Base-by-base conservation (phyloP, 169 alveolate genomes). In the Plasmodium relictum region DNA sequence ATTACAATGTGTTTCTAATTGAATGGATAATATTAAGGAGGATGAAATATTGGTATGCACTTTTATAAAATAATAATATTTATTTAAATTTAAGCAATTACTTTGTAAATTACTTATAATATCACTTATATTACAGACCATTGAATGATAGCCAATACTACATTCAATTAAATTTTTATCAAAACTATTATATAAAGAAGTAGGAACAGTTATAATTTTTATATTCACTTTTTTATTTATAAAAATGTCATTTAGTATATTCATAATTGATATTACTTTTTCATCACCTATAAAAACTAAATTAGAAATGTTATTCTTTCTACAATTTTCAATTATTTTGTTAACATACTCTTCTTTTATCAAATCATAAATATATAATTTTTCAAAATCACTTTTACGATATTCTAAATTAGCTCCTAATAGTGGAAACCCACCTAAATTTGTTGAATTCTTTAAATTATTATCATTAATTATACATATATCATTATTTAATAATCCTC, bases 271-370 rank as follows among this genome's bases (percentile, higher is more conserved):
- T 44, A 74, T 41, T 9, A 74, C 88, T 22, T 74, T 61, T 74
- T 74, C 88, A 74, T 74, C 88, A 41, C 88, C 88, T 3, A 74
- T 74, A 9, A 74, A 74, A 10, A 74, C 88, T 61, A 74, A 74
- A 48, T 74, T 42, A 0, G 26, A 59, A 0, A 74, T 74, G n/a
- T 16, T 61, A 26, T 74, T 74, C 6, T 74, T 22, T 61, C 37
- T 45, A 44, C 88, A 74, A 16, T 22, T 61, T n/a, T 20, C 24
- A 4, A 74, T 37, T 41, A 74, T 74, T 44, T 74, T 50, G 3
- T 42, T 3, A 4, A 61, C 44, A 10, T 44, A 9, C 10, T 74
- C 42, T 37, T 61, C 73, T n/a, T 74, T 37, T 16, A 61, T 14
- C 3, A 74, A 48, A 65, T 74, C 54, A 16, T 58, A 18, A 22